Evolutionary conservation across 768 basidiomycete genomes (phyloP).

Genomic region (Lyophyllum decastes): DNA sequence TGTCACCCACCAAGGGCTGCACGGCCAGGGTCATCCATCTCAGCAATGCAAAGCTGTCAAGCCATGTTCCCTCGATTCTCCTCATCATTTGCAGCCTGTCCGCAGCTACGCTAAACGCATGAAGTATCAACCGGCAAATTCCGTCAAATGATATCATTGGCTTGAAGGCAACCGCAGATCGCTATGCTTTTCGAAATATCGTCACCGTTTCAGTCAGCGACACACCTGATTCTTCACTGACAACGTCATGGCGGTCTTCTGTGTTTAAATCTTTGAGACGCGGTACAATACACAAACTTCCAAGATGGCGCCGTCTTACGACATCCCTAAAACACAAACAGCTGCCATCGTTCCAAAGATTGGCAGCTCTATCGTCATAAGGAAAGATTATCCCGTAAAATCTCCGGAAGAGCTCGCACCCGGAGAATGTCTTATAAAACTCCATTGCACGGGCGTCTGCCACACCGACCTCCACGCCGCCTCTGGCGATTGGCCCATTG

Average conservation of each 20-base stretch:
- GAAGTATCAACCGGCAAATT: too few relatives aligned
- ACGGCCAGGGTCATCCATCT: conserved; percentile 12
- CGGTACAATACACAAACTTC: neutral
- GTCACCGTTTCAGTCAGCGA: too few relatives aligned
- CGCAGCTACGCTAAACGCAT: too few relatives aligned
- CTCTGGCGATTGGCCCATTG: conserved; percentile 78
- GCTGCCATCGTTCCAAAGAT: conserved; percentile 41
- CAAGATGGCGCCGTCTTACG: neutral
- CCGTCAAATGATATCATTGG: too few relatives aligned
- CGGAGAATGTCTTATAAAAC: conserved; percentile 75
- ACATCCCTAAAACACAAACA: conserved; percentile 41
- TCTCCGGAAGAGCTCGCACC: conserved; percentile 56
- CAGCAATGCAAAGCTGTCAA: conserved; percentile 4
- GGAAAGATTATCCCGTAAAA: conserved; percentile 55
- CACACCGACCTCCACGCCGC: conserved; percentile 83
- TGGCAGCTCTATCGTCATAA: conserved; percentile 36
- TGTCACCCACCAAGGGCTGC: conserved; percentile 28
- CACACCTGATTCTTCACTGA: too few relatives aligned
- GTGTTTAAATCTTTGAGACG: neutral
- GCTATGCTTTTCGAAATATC: too few relatives aligned
- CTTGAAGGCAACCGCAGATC: too few relatives aligned
- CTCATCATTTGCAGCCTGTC: too few relatives aligned
- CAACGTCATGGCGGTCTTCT: too few relatives aligned
- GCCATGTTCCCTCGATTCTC: neutral
- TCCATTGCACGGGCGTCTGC: conserved; percentile 82